A percentile compares a stretch with the other conserved stretches of the same genome.
Conservation (phyloP, 805 yeast species). For the Hanseniaspora meyeri region DNA sequence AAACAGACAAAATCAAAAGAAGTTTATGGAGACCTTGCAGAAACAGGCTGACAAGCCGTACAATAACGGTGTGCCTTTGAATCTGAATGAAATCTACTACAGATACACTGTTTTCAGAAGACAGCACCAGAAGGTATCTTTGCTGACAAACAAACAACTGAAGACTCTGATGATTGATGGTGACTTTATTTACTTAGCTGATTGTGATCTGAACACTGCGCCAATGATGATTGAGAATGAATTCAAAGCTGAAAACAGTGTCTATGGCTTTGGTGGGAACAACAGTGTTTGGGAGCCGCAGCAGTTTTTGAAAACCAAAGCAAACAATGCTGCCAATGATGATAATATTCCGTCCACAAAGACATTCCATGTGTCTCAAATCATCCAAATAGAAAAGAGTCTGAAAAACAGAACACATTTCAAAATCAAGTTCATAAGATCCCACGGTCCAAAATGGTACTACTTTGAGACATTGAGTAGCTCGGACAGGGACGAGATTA, state of each 20-base stretch:
- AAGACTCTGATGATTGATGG: constrained; percentile 83
- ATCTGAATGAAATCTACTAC: constrained; percentile 47
- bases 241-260: constrained; percentile 48
- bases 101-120: constrained; percentile 83
- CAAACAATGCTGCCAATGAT: neutral
- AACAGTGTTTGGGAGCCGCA: neutral
- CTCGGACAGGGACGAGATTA: constrained; percentile 58
- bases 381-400: constrained; percentile 63
- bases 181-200: constrained; percentile 56
- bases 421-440: constrained; percentile 63
- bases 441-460: constrained; percentile 64
- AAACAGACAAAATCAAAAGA: neutral
- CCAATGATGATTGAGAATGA: neutral
- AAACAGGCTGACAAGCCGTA: neutral
- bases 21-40: neutral
- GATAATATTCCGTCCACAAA: constrained; percentile 48
- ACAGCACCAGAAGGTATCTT: constrained; percentile 55
- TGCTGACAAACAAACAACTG: constrained; percentile 60
- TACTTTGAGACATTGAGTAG: constrained; percentile 66
- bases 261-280: constrained; percentile 68
- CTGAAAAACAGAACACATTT: constrained; percentile 64
- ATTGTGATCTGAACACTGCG: neutral
- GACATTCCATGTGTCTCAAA: constrained; percentile 73
- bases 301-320: neutral
- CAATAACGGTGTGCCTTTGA: constrained; percentile 2